Base-by-base conservation (phyloP, 164 flowering plant genomes). In the Stephania yunnanensis region DNA sequence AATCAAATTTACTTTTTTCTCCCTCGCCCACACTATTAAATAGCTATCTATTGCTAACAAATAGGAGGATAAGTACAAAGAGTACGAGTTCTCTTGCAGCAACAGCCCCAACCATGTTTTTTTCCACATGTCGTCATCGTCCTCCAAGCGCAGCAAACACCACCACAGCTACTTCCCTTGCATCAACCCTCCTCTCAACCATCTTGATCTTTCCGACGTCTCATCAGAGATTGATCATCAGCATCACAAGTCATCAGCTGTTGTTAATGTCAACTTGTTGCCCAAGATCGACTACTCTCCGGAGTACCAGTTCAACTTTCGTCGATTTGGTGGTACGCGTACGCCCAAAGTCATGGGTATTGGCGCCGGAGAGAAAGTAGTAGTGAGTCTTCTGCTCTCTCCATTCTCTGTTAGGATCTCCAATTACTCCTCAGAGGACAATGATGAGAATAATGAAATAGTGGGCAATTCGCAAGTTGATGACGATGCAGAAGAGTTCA, bases 11-110 rank as follows among this genome's bases (percentile, higher is more conserved):
- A n/a, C n/a, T n/a, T n/a, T n/a, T n/a, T n/a, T n/a, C n/a, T n/a
- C n/a, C n/a, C n/a, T n/a, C n/a, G n/a, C n/a, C n/a, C n/a, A n/a
- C n/a, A n/a, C n/a, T n/a, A n/a, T n/a, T n/a, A n/a, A n/a, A n/a
- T n/a, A n/a, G n/a, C n/a, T n/a, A n/a, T n/a, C n/a, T n/a, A n/a
- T n/a, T n/a, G n/a, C n/a, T n/a, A n/a, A n/a, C n/a, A n/a, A n/a
- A n/a, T n/a, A n/a, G n/a, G n/a, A n/a, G n/a, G n/a, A n/a, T n/a
- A n/a, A n/a, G n/a, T n/a, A n/a, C n/a, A n/a, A 80, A 77, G 87
- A 86, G 9, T 86, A 85, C 72, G 91, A 88, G 42, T 88, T 88
- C 81, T 88, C 91, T 19, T 88, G 91, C 83, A 86, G 86, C 72
- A 84, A 86, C 72, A 86, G 88, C 77, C 91, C 89, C 8, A 81